A percentile compares a stretch with the other conserved stretches of the same genome.
phyloP scores from a whole-genome alignment of 2,329 filamentous ascomycete species.

The Metarhizium guizhouense region DNA sequence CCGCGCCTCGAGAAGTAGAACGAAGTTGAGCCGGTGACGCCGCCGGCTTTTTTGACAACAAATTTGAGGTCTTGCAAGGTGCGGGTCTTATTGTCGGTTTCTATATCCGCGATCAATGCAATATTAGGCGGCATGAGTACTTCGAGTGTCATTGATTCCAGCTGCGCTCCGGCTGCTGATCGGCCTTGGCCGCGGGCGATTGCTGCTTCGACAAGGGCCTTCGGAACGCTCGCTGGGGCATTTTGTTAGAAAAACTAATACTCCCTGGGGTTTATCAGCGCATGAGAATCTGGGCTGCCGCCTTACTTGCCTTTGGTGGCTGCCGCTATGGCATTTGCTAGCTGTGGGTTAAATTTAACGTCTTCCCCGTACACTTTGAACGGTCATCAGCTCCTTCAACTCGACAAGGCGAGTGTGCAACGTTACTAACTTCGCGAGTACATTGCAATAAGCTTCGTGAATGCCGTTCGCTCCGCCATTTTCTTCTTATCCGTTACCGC shows the following conservation, averaged over 20 bases:
- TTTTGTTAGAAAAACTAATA: background rate
- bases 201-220: constrained; percentile 73
- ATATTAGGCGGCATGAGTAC: constrained; percentile 69
- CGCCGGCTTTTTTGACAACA: constrained; percentile 63
- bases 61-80: constrained; percentile 64
- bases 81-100: constrained; percentile 73
- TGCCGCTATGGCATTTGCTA: constrained; percentile 61
- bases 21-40: constrained; percentile 60
- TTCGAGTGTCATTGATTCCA: constrained; percentile 75
- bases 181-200: constrained; percentile 83
- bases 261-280: background rate
- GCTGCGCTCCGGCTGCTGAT: constrained; percentile 60
- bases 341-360: constrained; percentile 62
- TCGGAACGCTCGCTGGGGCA: constrained; percentile 60
- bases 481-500: constrained; percentile 76
- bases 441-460: constrained; percentile 65
- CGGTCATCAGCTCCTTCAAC: constrained; percentile 9
- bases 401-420: background rate
- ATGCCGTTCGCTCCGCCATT: constrained; percentile 56
- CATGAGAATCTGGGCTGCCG: constrained; percentile 11
- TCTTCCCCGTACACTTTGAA: constrained; percentile 64
- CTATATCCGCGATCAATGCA: constrained; percentile 73
- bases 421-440: constrained; percentile 60
- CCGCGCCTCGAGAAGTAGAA: constrained; percentile 84
- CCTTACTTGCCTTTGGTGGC: constrained; percentile 62